These are phyloP conservation scores for Botrytis galanthina DNA, from an alignment of 2,329 filamentous ascomycete species.

Conservation along the genomic window DNA sequence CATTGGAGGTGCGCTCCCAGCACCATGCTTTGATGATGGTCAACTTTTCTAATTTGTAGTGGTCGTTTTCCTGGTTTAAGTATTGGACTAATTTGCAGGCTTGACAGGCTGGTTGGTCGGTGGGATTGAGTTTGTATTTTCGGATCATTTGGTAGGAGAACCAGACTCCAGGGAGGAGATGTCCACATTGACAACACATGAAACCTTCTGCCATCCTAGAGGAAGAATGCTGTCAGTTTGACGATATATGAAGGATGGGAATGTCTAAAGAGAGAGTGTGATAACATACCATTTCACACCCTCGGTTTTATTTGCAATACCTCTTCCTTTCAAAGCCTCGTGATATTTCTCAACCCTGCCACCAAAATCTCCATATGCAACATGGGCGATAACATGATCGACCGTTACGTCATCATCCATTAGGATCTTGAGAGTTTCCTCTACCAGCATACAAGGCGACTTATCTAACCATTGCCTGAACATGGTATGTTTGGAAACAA, in stretches of 20 bases:
- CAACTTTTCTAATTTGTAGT: slow-evolving; percentile 32
- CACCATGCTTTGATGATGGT: slow-evolving; percentile 29
- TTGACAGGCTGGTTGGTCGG: slow-evolving; percentile 15
- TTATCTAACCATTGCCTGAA: slow-evolving; percentile 35
- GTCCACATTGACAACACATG: slow-evolving; percentile 21
- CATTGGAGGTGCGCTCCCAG: neutral
- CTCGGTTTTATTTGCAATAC: slow-evolving; percentile 12
- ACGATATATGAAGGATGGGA: neutral
- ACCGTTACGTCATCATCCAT: neutral
- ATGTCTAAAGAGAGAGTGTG: neutral
- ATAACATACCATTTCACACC: slow-evolving; percentile 26
- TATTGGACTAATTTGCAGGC: slow-evolving; percentile 28
- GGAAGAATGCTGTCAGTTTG: neutral
- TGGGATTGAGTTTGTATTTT: neutral
- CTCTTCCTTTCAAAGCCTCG: neutral
- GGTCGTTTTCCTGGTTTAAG: slow-evolving; percentile 30
- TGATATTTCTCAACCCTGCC: slow-evolving; percentile 5
- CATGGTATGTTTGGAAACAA: slow-evolving; percentile 22
- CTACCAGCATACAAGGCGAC: slow-evolving; percentile 30
- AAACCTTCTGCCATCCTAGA: slow-evolving; percentile 20
- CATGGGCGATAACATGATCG: slow-evolving; percentile 23
- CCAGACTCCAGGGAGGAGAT: slow-evolving; percentile 27
- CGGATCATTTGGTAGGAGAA: slow-evolving; percentile 23
- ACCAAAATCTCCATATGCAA: slow-evolving; percentile 23
- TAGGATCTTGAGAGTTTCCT: slow-evolving; percentile 26